These are phyloP conservation scores for Candida gorgasii DNA, from an alignment of 805 yeast species.

Conservation along the genomic window DNA sequence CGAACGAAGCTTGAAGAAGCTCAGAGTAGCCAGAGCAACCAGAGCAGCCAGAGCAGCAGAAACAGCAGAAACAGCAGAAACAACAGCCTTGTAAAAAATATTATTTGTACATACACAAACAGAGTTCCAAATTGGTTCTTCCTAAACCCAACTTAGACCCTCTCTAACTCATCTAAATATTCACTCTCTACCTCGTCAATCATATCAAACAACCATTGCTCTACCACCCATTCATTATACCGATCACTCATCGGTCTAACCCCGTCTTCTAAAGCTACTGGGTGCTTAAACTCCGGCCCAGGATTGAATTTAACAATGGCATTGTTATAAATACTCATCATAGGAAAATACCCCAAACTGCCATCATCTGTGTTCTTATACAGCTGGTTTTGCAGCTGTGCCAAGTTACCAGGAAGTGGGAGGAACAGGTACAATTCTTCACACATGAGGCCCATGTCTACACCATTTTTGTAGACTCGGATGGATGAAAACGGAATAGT, in stretches of 20 bases:
- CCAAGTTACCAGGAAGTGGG: slow-evolving; percentile 63
- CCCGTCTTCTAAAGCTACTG: slow-evolving; percentile 33
- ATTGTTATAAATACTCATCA: slow-evolving; percentile 76
- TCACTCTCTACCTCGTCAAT: slow-evolving; percentile 79
- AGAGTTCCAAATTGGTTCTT: no score
- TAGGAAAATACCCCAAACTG: slow-evolving; percentile 86
- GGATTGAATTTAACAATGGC: slow-evolving; percentile 75
- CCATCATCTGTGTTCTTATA: slow-evolving; percentile 70
- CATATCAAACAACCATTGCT: slow-evolving; percentile 80
- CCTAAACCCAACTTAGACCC: no score
- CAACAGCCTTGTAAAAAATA: no score
- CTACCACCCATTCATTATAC: slow-evolving; percentile 70
- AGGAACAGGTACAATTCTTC: slow-evolving; percentile 69
- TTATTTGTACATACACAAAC: no score
- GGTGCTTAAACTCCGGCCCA: slow-evolving; percentile 57
- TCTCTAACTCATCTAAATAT: slow-evolving; percentile 48
- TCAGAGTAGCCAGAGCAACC: no score
- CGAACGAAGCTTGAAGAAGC: no score
- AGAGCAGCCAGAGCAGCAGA: no score
- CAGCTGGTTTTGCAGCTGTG: slow-evolving; percentile 39
- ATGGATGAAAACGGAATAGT: slow-evolving; percentile 59
- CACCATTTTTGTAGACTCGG: slow-evolving; percentile 77
- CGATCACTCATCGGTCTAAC: slow-evolving; percentile 51
- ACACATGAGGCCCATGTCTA: slow-evolving; percentile 62
- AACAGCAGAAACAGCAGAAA: no score